Evolutionary conservation across 148 eudicot genomes (phyloP).

Genomic region (Chenopodium quinoa): DNA sequence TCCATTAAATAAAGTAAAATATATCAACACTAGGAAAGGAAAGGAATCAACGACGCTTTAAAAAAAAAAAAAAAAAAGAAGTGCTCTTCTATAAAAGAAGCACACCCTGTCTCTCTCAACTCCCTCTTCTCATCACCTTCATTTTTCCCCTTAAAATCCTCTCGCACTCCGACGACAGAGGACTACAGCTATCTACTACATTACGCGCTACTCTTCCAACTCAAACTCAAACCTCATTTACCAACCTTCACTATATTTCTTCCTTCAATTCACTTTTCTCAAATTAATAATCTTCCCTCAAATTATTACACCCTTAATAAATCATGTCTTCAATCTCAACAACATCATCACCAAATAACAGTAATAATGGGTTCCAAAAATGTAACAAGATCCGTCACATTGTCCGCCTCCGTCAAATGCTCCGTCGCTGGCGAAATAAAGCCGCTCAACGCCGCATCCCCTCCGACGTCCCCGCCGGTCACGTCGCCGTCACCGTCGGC

Average conservation of each 20-base stretch:
- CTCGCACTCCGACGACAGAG: neutral
- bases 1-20: neutral
- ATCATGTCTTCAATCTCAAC: too few species aligned
- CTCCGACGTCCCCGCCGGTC: conserved; percentile 79
- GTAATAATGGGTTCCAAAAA: conserved; percentile 10
- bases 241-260: too few species aligned
- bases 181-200: conserved; percentile 2
- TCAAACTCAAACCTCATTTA: too few species aligned
- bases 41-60: neutral
- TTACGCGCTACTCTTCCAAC: neutral
- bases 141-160: neutral
- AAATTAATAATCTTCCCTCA: too few species aligned
- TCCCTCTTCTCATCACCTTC: conserved; percentile 9
- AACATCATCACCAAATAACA: too few species aligned
- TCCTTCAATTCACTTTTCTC: too few species aligned
- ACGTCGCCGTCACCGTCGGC: conserved; percentile 73
- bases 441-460: conserved; percentile 46
- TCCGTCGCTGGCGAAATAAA: conserved; percentile 64
- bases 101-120: conserved; percentile 2
- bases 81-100: conserved; percentile 15
- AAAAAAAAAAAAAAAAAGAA: neutral
- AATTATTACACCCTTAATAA: too few species aligned
- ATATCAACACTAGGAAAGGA: neutral
- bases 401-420: conserved; percentile 60
- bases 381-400: conserved; percentile 78